Base-by-base conservation (phyloP, 2,329 filamentous ascomycete species). In the Dichotomopilus funicola region DNA sequence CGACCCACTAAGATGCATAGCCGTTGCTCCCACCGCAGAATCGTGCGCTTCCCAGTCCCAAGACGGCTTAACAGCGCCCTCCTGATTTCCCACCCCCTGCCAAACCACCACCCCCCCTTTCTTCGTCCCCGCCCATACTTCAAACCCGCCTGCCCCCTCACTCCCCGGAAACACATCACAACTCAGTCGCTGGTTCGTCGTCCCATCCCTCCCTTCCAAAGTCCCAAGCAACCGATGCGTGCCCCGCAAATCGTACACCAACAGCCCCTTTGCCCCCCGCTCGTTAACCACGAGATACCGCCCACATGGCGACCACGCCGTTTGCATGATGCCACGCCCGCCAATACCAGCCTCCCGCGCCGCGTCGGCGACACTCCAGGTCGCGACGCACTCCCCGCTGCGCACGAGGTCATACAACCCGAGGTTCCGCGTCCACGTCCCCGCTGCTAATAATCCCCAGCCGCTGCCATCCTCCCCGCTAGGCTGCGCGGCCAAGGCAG, bases 211-310 rank as follows among this genome's bases (percentile, higher is more conserved):
- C 4, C 79, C 80, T 0, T 71, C 66, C 9, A 86, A 68, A 51
- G 75, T 74, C n/a, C 74, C 74, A 3, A 86, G 72, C n/a, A 85
- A 71, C 60, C 75, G 73, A 7, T 80, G 78, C 2, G 79, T 77
- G 6, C 79, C 81, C 13, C 83, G 77, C 37, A 86, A 75, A 63
- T 86, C 83, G 67, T 85, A 86, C 3, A 86, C 76, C 33, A 85
- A 69, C 40, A 85, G 64, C 2, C 80, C 79, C 5, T 64, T 66
- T 0, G 81, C 75, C 60, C 76, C 76, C 5, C 83, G 75, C 71
- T 86, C 83, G 61, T 80, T 81, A 47, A 86, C 71, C n/a, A 82
- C 69, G 19, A 86, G 71, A 64, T 86, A 86, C 41, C 80, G 73
- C 6, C 82, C 83, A 59, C 82, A 86, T 0, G 78, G 76, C 59